Conservation (phyloP, 1,284 basidiomycete species). For the Hymenochaete sp. region DNA sequence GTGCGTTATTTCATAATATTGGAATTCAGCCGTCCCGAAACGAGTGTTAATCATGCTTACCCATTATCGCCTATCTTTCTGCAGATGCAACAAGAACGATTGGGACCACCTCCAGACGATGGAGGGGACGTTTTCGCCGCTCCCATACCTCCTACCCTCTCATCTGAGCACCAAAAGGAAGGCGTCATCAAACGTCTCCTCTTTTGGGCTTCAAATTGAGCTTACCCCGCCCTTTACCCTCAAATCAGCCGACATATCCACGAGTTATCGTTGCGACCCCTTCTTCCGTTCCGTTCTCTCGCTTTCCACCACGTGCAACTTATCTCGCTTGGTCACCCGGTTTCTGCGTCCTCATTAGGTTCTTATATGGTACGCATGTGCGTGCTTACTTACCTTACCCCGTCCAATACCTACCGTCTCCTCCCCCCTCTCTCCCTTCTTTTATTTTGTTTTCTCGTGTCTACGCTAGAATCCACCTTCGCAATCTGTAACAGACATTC, state of each 20-base stretch:
- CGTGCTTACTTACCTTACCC: neutral
- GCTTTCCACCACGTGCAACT: neutral
- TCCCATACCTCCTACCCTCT: conserved; percentile 6
- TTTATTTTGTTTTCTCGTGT: too few species aligned
- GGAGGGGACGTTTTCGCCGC: conserved; percentile 9
- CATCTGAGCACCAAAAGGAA: conserved; percentile 11
- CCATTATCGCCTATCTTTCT: neutral
- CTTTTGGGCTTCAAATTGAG: conserved; percentile 13
- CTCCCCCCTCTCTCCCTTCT: too few species aligned
- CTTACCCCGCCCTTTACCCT: neutral
- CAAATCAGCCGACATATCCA: neutral
- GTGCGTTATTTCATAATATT: conserved; percentile 27
- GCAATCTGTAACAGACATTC: too few species aligned
- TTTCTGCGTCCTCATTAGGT: too few species aligned
- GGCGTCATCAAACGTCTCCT: conserved; percentile 14
- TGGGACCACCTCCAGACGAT: conserved; percentile 13
- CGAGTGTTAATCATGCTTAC: neutral
- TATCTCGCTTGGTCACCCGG: neutral
- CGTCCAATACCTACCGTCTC: neutral
- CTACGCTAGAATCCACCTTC: too few species aligned
- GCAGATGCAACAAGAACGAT: conserved; percentile 16
- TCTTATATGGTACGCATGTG: too few species aligned
- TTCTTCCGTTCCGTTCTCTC: conserved; percentile 1
- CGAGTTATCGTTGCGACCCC: neutral
- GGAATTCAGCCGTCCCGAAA: neutral